Conservation (phyloP, 805 yeast species). For the Saccharomycopsis sp. region DNA sequence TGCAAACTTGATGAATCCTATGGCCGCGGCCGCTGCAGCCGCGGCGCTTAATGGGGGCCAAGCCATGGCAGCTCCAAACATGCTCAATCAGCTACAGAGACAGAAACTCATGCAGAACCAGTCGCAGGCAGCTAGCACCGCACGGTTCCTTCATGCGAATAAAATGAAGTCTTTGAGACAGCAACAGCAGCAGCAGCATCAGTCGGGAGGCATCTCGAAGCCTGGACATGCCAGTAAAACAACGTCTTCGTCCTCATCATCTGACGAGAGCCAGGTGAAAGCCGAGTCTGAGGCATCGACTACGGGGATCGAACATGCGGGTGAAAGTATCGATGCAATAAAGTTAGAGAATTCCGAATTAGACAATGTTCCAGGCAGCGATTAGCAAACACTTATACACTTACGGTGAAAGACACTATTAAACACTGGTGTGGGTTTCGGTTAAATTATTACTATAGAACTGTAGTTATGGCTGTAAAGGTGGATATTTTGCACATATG, state of each 20-base stretch:
- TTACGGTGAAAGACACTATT: too few species aligned
- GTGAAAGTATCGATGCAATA: too few species aligned
- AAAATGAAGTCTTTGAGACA: slow-evolving; percentile 7
- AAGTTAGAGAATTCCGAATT: background rate
- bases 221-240: background rate
- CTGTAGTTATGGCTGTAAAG: too few species aligned
- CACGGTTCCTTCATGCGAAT: background rate
- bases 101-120: slow-evolving; percentile 3
- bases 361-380: too few species aligned
- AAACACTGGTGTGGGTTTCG: too few species aligned
- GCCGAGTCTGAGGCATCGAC: too few species aligned
- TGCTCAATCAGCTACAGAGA: slow-evolving; percentile 7
- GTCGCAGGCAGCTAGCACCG: slow-evolving; percentile 4
- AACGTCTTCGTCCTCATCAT: background rate
- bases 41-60: slow-evolving; percentile 4
- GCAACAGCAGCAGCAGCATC: slow-evolving; percentile 2
- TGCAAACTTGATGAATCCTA: slow-evolving; percentile 12
- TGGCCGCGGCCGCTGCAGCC: slow-evolving; percentile 19
- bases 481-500: too few species aligned
- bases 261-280: too few species aligned
- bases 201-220: background rate
- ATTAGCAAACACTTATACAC: too few species aligned
- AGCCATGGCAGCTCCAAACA: background rate
- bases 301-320: too few species aligned
- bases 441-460: too few species aligned